Evolutionary conservation across 1,284 basidiomycete species (phyloP), one percentile per base, ranked within the genome.

Genomic region (Pulchroboletus neoregius): DNA sequence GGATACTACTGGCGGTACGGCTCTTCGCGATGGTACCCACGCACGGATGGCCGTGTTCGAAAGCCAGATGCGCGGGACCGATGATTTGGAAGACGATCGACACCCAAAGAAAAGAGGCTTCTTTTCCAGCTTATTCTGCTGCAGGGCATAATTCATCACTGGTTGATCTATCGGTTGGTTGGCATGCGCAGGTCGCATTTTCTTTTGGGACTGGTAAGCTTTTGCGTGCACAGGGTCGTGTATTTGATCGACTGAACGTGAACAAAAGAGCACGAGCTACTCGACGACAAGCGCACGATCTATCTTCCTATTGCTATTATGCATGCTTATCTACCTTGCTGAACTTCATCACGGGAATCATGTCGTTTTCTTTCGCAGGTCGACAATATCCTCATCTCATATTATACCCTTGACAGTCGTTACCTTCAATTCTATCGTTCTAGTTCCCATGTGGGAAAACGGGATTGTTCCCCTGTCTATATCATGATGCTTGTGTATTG

Each of bases 41-140:
- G 56, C 67, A n/a, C 67, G 76, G 4, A 79, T 83, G 76, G 72
- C 68, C 16, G 68, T 79, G 16, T 80, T 80, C 52, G 71, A 75
- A n/a, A 75, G 76, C 23, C 79, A 76, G 59, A 73, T 76, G 71
- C 71, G 70, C 5, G 66, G 49, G 11, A 43, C 32, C 5, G 60
- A 66, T 49, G 62, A 65, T 39, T 38, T 49, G 22, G 62, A 67
- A 44, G 62, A 65, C 18, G 63, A 65, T 45, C 67, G 62, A 38
- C 63, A 68, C 41, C 63, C 66, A 1, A 65, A 61, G 62, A 66
- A 60, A 54, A 51, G 64, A 48, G 66, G 66, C 18, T 43, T 67
- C 22, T 43, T 68, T 33, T 62, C 62, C 8, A 44, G 56, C 32
- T 39, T 65, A 26, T 60, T 65, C 49, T 65, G 66, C 44, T 65